phyloP scores from a whole-genome alignment of 73 alveolate genomes.

The Tetrahymena thermophila region DNA sequence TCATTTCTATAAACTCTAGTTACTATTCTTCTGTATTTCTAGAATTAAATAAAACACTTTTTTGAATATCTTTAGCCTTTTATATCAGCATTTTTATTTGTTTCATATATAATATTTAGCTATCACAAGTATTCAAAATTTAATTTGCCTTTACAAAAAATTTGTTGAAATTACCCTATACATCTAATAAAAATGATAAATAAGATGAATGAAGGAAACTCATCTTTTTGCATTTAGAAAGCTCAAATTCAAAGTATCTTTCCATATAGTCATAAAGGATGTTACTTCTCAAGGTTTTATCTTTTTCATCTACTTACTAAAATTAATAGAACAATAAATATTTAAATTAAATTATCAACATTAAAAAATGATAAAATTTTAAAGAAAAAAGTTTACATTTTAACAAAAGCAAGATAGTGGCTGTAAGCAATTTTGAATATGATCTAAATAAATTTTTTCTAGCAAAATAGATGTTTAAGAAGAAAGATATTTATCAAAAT shows the following conservation, averaged over 20 bases:
- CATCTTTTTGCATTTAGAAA: neutral
- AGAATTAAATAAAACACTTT: neutral
- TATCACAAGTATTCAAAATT: neutral
- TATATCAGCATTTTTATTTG: neutral
- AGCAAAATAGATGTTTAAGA: neutral
- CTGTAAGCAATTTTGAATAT: neutral
- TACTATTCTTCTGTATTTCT: neutral
- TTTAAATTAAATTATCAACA: too few relatives aligned
- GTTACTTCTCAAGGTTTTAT: neutral
- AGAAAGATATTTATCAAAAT: neutral
- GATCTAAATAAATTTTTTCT: neutral
- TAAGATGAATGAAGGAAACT: neutral
- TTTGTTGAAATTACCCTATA: neutral
- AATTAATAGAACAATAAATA: too few relatives aligned
- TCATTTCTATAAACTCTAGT: neutral
- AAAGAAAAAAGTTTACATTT: neutral
- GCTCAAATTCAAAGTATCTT: neutral
- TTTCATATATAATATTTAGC: neutral
- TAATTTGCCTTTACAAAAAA: neutral
- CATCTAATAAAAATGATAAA: neutral
- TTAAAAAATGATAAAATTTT: too few relatives aligned
- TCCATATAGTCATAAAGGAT: neutral
- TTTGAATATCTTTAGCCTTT: neutral
- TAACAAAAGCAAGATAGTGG: neutral
- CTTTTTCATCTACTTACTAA: neutral